phyloP scores from a whole-genome alignment of 805 yeast genomes.

The Brettanomyces naardenensis region DNA sequence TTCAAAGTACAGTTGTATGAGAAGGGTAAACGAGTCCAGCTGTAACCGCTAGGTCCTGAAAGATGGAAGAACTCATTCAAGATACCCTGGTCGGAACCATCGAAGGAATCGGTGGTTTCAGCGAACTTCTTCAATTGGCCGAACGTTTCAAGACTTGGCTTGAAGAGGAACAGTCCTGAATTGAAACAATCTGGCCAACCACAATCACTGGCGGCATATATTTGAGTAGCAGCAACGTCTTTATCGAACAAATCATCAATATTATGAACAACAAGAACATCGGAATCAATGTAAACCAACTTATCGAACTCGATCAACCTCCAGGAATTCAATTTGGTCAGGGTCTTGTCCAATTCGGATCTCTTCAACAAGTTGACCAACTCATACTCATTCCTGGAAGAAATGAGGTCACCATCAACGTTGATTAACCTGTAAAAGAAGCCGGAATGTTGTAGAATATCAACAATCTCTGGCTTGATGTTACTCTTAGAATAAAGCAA shows the following conservation, averaged over 20 bases:
- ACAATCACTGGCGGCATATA: slow-evolving; percentile 65
- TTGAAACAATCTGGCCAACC: slow-evolving; percentile 92
- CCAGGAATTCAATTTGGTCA: slow-evolving; percentile 55
- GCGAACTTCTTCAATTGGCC: slow-evolving; percentile 30
- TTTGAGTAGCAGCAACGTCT: slow-evolving; percentile 14
- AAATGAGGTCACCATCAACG: slow-evolving; percentile 16
- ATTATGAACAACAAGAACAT: slow-evolving; percentile 34
- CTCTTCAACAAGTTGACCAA: slow-evolving; percentile 19
- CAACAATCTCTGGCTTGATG: slow-evolving; percentile 10
- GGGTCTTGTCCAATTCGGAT: slow-evolving; percentile 27
- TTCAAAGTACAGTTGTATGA: slow-evolving; percentile 69
- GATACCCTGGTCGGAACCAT: slow-evolving; percentile 91
- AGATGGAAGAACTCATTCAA: slow-evolving; percentile 62
- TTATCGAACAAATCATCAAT: slow-evolving; percentile 23
- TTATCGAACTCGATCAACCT: slow-evolving; percentile 31
- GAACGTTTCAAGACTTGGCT: slow-evolving; percentile 41
- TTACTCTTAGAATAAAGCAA: slow-evolving; percentile 15
- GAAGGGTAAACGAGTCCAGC: slow-evolving; percentile 74
- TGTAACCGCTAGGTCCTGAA: slow-evolving; percentile 13
- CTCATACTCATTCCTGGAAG: slow-evolving; percentile 12
- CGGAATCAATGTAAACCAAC: slow-evolving; percentile 58
- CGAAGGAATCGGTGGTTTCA: slow-evolving; percentile 37
- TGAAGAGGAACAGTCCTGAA: slow-evolving; percentile 61
- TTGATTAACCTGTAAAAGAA: slow-evolving; percentile 15
- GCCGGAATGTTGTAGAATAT: slow-evolving; percentile 7